Evolutionary conservation across 108 stramenopile genomes (phyloP), one percentile per base, ranked within the genome.

Genomic region (Skeletonema tropicum): DNA sequence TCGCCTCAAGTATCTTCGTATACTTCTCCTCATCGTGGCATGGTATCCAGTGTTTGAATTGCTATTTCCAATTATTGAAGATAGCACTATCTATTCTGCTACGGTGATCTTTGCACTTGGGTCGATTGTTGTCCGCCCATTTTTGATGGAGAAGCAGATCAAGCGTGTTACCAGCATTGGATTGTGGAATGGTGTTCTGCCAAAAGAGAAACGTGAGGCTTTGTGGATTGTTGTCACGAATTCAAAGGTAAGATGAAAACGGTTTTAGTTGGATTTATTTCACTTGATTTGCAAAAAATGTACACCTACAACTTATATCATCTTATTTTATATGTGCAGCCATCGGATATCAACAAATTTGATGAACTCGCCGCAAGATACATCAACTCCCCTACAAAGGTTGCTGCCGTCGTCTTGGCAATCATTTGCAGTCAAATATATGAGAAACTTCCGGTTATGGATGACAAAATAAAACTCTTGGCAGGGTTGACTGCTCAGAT

Each of bases 291-390:
- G 12, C 39, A 41, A 3, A 41, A 12, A 41, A 41, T 12, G 11
- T 0, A 41, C 10, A 41, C 13, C n/a, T n/a, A n/a, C 42, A 45
- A 45, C 42, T 45, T 11, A 39, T 12, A 10, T 29, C 1, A 39
- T 39, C 11, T 9, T 38, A 39, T 12, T 2, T 12, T 12, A 39
- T 39, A 12, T 39, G n/a, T 60, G 13, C 73, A 68, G 39, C 73
- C 79, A 29, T 70, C 73, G 13, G 71, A 80, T 60, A 80, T 80
- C 29, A 74, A 58, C 62, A 73, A 69, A 12, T 80, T 80, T 64
- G 79, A 80, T 39, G 79, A 72, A 25, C 45, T 80, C 0, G 41
- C 61, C 13, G 62, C 68, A 12, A 39, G 73, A 60, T 80, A 80
- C 46, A 55, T 68, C 21, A 36, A 60, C 4, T 46, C 74, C 15